Evolutionary conservation across 202 grass and related monocot genomes (phyloP).

Genomic region (Setaria viridis): DNA sequence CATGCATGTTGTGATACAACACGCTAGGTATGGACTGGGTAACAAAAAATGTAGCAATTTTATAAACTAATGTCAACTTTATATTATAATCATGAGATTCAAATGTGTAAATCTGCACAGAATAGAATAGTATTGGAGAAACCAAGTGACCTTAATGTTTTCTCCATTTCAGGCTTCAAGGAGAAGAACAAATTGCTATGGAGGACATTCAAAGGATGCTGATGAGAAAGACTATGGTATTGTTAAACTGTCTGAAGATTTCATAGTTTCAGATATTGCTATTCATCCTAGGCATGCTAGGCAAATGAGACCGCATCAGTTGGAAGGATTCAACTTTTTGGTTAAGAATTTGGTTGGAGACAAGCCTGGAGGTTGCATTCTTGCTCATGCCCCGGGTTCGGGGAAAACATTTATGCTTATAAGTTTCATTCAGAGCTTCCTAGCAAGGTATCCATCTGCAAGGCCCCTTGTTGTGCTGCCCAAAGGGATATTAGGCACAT

Average conservation of each 20-base stretch:
- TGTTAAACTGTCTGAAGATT: conserved; percentile 72
- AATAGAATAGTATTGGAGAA: conserved; percentile 16
- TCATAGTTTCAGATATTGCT: conserved; percentile 65
- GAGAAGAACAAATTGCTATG: conserved; percentile 56
- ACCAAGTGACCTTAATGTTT: conserved; percentile 42
- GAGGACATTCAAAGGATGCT: conserved; percentile 54
- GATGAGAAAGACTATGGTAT: conserved; percentile 55
- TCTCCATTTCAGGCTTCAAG: conserved; percentile 67
- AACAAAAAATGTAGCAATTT: no score
- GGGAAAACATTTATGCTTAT: conserved; percentile 99
- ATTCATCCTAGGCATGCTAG: conserved; percentile 92
- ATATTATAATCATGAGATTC: conserved; percentile 32
- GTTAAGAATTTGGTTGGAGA: conserved; percentile 84
- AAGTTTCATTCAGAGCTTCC: conserved; percentile 97
- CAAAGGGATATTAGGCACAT: conserved; percentile 88
- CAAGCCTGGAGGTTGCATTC: conserved; percentile 93
- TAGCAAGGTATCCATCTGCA: conserved; percentile 83
- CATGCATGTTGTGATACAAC: conserved; percentile 13
- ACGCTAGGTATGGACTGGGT: neutral
- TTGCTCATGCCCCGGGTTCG: conserved; percentile 96
- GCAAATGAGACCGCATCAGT: conserved; percentile 86
- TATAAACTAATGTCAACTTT: no score
- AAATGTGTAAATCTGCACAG: conserved; percentile 13
- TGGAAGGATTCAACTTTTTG: conserved; percentile 94
- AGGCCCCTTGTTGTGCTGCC: conserved; percentile 91